phyloP scores from a whole-genome alignment of 176 grass and related monocot genomes.

The Calamus simplicifolius region DNA sequence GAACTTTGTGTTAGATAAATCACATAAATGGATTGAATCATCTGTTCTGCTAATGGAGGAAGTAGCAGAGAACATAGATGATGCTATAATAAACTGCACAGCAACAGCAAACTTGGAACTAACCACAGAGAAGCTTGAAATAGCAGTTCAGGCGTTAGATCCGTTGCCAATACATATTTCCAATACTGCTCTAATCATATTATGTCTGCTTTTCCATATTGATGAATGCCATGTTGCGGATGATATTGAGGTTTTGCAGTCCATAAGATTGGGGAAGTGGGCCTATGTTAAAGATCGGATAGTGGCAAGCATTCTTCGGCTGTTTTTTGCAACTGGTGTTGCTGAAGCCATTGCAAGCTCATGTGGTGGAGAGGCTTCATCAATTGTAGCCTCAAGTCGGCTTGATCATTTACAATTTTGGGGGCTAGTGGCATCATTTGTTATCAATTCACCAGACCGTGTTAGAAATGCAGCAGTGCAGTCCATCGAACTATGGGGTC shows the following conservation, averaged over 20 bases:
- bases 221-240: conserved; percentile 39
- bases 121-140: conserved; percentile 49
- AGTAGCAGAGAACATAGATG: conserved; percentile 48
- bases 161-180: conserved; percentile 40
- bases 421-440: conserved; percentile 76
- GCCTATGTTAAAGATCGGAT: conserved; percentile 56
- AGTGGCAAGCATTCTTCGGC: conserved; percentile 61
- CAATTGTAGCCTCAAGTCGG: conserved; percentile 52
- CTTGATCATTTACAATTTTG: conserved; percentile 65
- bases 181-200: conserved; percentile 50
- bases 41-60: conserved; percentile 85
- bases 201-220: conserved; percentile 51
- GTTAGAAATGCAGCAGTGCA: conserved; percentile 69
- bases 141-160: conserved; percentile 41
- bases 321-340: conserved; percentile 72
- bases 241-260: conserved; percentile 23
- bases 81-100: conserved; percentile 32
- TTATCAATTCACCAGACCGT: conserved; percentile 43
- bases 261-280: conserved; percentile 40
- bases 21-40: conserved; percentile 61
- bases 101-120: conserved; percentile 16
- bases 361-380: conserved; percentile 46
- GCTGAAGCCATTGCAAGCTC: conserved; percentile 67
- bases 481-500: conserved; percentile 89
- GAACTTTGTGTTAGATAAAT: conserved; percentile 44